These are phyloP conservation scores for Podaxis sp. DNA, from an alignment of 768 basidiomycete species.

Conservation along the genomic window DNA sequence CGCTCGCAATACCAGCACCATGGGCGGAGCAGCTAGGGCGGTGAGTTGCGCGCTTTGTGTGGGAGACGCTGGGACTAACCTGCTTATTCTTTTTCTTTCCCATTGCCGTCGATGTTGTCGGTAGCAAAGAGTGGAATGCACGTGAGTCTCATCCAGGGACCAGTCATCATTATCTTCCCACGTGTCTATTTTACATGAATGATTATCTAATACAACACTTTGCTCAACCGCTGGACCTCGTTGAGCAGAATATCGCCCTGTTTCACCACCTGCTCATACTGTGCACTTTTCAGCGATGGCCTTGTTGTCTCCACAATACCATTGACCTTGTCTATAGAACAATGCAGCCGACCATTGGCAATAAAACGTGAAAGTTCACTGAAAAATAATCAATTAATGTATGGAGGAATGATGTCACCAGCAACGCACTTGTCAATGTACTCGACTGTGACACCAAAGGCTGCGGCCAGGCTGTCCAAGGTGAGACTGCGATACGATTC, in stretches of 20 bases:
- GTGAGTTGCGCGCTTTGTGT: slow-evolving; percentile 1
- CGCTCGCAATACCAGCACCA: slow-evolving; percentile 99
- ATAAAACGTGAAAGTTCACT: slow-evolving; percentile 95
- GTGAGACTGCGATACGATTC: slow-evolving; percentile 90
- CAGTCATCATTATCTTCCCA: background rate
- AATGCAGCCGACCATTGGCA: slow-evolving; percentile 79
- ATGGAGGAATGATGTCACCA: background rate
- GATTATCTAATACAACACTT: slow-evolving; percentile 63
- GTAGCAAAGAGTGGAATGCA: slow-evolving; percentile 8
- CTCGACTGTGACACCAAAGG: slow-evolving; percentile 86
- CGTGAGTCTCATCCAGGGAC: background rate
- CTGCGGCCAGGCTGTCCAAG: slow-evolving; percentile 76
- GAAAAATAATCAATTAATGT: background rate
- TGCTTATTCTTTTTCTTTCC: slow-evolving; percentile 64
- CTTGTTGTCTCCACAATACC: slow-evolving; percentile 92
- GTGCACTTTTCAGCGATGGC: slow-evolving; percentile 64
- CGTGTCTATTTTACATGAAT: slow-evolving; percentile 1
- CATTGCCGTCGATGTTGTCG: slow-evolving; percentile 30
- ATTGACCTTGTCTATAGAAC: slow-evolving; percentile 92
- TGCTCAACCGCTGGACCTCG: slow-evolving; percentile 84
- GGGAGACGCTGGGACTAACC: slow-evolving; percentile 26
- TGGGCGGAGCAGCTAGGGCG: slow-evolving; percentile 71
- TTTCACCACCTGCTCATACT: slow-evolving; percentile 91
- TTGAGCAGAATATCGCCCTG: slow-evolving; percentile 90
- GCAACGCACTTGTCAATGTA: slow-evolving; percentile 81